Evolutionary conservation across 2,329 filamentous ascomycete genomes (phyloP).

Genomic region (Fusarium succisae): DNA sequence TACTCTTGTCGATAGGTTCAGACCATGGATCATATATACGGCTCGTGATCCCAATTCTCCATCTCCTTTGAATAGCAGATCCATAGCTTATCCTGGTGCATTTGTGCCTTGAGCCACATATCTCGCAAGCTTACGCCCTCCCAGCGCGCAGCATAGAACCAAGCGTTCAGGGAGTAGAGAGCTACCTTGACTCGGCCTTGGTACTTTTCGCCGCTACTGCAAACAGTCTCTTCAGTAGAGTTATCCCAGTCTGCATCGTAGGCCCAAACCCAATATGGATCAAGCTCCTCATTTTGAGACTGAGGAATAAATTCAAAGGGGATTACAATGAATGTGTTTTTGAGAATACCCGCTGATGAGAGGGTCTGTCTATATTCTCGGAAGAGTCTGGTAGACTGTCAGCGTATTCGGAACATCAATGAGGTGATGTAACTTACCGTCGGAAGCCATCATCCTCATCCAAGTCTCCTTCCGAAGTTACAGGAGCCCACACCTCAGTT

Average conservation of each 20-base stretch:
- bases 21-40: neutral
- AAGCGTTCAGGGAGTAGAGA: neutral
- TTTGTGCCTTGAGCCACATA: neutral
- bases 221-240: neutral
- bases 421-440: neutral
- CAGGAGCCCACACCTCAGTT: neutral
- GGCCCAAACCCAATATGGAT: neutral
- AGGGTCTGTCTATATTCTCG: neutral
- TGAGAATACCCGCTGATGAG: neutral
- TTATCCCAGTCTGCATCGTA: neutral
- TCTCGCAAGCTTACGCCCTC: neutral
- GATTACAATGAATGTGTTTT: neutral
- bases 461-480: accelerated
- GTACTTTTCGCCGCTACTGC: neutral
- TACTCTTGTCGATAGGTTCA: accelerated
- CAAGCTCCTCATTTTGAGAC: neutral
- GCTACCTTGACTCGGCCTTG: neutral
- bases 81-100: neutral
- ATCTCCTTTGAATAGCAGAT: neutral
- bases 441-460: neutral
- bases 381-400: neutral
- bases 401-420: neutral
- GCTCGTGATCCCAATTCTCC: neutral
- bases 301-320: neutral
- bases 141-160: neutral